Base-by-base conservation (phyloP, 257 asterid species). In the Lycium barbarum region DNA sequence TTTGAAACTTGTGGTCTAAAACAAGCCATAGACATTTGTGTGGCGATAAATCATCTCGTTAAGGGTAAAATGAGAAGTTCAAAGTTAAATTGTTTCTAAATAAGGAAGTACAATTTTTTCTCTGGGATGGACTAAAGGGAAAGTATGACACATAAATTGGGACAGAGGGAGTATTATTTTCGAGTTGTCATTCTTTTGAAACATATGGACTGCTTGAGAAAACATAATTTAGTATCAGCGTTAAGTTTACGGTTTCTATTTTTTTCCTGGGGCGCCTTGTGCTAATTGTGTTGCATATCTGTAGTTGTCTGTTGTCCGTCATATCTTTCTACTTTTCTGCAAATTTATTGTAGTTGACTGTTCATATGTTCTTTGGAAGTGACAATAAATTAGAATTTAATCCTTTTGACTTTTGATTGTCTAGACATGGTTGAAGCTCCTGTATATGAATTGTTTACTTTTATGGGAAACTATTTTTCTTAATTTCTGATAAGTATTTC, bases 71-170 rank as follows among this genome's bases (percentile, higher is more conserved):
- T 68, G 76, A 36, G 51, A 68, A 68, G 76, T 13, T 68, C 15
- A 38, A 68, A 36, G 76, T 67, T 67, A 7, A 9, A 14, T 14
- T 14, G 9, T 68, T 67, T 68, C 49, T 68, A 70, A 15, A 70
- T 38, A 15, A 70, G 78, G 54, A 70, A 8, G 53, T 70, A 67
- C 26, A 20, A 35, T 5, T 14, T 4, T 15, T 17, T 33, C 26
- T 38, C 7, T 8, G 13, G 3, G 53, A 36, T 1, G 8, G 53
- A 38, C 53, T 68, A 38, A 68, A 68, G 15, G 53, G 26, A 1
- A 68, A 68, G 53, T 70, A 70, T 70, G 78, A 38, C 78, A 8
- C 26, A 68, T 17, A 15, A 70, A 38, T 70, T 70, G 53, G 53
- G 53, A 38, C 7, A 36, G 1, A 70, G 14, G 26, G 53, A 70